Evolutionary conservation across 2,329 filamentous ascomycete species (phyloP).

Genomic region (Aspergillus aculeatus): DNA sequence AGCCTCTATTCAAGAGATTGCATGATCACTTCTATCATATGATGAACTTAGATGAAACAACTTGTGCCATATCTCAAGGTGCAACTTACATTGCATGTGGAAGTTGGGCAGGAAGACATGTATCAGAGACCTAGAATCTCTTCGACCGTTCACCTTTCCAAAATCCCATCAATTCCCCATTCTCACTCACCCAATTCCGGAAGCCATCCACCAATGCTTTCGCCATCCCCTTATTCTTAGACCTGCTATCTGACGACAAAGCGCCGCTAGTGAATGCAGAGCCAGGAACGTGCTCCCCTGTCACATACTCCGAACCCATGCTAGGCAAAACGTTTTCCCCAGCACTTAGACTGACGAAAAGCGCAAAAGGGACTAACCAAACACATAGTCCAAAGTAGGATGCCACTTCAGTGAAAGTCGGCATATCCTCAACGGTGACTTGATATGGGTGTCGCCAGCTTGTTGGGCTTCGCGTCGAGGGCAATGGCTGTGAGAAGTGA

Average conservation of each 20-base stretch:
- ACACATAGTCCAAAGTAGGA: slow-evolving; percentile 96
- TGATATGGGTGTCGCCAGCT: slow-evolving; percentile 41
- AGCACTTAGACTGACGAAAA: slow-evolving; percentile 91
- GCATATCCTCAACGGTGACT: slow-evolving; percentile 53
- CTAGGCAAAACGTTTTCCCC: slow-evolving; percentile 93
- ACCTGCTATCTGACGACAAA: slow-evolving; percentile 37
- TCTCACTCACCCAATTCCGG: slow-evolving; percentile 61
- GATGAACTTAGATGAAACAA: background rate
- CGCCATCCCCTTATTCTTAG: slow-evolving; percentile 59
- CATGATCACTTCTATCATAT: background rate
- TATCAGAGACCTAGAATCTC: slow-evolving; percentile 32
- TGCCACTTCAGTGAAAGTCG: slow-evolving; percentile 89
- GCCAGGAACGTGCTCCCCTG: slow-evolving; percentile 45
- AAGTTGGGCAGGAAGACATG: background rate
- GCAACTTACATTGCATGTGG: background rate
- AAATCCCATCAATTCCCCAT: slow-evolving; percentile 61
- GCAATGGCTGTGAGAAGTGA: slow-evolving; percentile 72
- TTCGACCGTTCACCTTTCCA: slow-evolving; percentile 60
- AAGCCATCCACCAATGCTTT: slow-evolving; percentile 62
- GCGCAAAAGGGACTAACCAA: slow-evolving; percentile 91
- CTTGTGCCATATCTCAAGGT: background rate
- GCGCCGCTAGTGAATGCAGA: slow-evolving; percentile 27
- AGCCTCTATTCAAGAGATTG: background rate
- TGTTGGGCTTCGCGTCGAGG: slow-evolving; percentile 32
- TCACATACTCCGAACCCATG: slow-evolving; percentile 76